Percentiles rank a stretch among this genome's conserved stretches.
Evolutionary conservation across 192 early-diverging fungal species (phyloP).

Genomic region (Funneliformis geosporum): DNA sequence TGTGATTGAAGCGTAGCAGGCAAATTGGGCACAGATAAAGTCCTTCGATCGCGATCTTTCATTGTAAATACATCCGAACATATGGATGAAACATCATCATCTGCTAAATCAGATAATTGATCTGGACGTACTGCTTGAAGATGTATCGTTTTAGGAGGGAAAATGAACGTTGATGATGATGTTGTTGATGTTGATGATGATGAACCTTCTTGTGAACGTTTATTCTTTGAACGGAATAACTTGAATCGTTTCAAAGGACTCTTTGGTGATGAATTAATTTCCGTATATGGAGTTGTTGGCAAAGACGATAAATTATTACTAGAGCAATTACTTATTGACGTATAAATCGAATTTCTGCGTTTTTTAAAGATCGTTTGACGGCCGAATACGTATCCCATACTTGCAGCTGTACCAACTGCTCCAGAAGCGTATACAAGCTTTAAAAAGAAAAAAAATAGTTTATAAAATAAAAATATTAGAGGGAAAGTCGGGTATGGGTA

Average conservation of each 20-base stretch:
- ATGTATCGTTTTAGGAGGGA: background rate
- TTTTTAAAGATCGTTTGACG: background rate
- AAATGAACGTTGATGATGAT: background rate
- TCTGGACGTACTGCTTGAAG: background rate
- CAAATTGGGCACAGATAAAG: slow-evolving; percentile 1
- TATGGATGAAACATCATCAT: slow-evolving; percentile 25
- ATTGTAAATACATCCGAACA: background rate
- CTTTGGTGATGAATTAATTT: background rate
- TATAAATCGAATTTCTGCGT: background rate
- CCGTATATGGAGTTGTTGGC: background rate
- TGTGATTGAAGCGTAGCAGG: background rate
- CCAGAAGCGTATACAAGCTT: background rate
- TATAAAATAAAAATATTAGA: background rate
- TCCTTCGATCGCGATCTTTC: background rate
- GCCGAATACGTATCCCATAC: background rate
- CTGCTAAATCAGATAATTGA: background rate
- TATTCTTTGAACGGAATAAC: background rate
- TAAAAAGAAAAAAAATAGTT: background rate
- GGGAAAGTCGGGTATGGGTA: background rate
- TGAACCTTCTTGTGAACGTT: background rate
- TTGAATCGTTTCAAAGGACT: background rate
- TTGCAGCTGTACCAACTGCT: background rate
- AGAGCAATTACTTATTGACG: background rate
- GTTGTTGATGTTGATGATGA: background rate
- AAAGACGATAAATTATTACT: background rate